Percentiles rank a stretch among this genome's conserved stretches.
These are phyloP conservation scores for Toxicodendron radicans DNA, from an alignment of 345 rosid genomes.

Conservation along the genomic window DNA sequence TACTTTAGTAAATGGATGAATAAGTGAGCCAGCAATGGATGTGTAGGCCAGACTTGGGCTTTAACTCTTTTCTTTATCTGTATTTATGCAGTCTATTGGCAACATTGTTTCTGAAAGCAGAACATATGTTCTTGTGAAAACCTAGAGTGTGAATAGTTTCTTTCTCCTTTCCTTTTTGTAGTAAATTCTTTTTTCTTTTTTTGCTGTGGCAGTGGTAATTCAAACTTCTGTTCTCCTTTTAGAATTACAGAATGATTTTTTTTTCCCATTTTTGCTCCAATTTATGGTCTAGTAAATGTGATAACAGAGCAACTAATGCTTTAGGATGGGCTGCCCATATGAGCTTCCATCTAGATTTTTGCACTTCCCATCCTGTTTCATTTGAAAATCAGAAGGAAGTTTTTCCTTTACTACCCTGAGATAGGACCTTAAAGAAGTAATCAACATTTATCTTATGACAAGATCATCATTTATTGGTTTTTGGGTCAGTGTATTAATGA, in stretches of 20 bases:
- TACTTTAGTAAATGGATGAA: background rate
- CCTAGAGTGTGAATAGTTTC: background rate
- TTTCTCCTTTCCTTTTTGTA: background rate
- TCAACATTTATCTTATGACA: background rate
- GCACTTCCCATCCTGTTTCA: background rate
- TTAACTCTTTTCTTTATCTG: background rate
- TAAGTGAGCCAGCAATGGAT: background rate
- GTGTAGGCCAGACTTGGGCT: background rate
- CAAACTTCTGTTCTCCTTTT: background rate
- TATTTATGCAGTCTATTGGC: background rate
- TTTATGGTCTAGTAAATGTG: background rate
- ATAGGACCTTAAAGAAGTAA: background rate
- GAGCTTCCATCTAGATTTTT: background rate
- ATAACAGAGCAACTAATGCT: background rate
- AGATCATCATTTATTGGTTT: background rate
- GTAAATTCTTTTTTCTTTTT: background rate
- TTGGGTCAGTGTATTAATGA: background rate
- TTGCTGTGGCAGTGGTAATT: background rate
- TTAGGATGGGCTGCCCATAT: background rate
- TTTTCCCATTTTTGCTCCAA: background rate
- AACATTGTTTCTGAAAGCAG: background rate
- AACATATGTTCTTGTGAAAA: background rate
- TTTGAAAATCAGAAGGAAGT: background rate
- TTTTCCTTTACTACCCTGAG: background rate
- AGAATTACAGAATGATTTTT: background rate